Base-by-base conservation (phyloP, 768 basidiomycete genomes). In the Collybia sordida region DNA sequence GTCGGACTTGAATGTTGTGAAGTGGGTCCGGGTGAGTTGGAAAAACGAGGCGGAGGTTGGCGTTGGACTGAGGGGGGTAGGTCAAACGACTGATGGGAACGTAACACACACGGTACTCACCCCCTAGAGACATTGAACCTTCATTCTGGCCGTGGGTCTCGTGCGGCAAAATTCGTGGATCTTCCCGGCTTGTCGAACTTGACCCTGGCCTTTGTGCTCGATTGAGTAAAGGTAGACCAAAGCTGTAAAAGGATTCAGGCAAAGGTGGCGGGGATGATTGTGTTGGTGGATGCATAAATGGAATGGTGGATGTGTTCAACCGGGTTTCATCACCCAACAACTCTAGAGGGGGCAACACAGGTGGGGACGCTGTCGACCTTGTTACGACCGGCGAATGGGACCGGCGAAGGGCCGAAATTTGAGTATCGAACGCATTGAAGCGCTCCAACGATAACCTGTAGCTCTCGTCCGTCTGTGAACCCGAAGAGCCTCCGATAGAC, bases 371-470 rank as follows among this genome's bases (percentile, higher is more conserved):
- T 14, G 60, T 54, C 0, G 54, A 42, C 21, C 37, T 43, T n/a
- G 19, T 22, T 24, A 38, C 23, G 6, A 35, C 11, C 7, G 64
- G 61, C 12, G 67, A 61, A 42, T 67, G 66, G 28, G 72, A 74
- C 47, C 66, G 70, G 22, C 78, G 73, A 52, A 81, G 61, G 17
- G 71, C 71, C 52, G 76, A 72, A 39, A 81, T 81, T 43, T 82
- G 72, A 45, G 69, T 71, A 58, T 83, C 79, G 51, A 82, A 82
- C 23, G 72, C 70, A 63, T 72, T 76, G 55, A 81, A 81, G 25
- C 79, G 74, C 27, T 79, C 78, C 19, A 83, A 52, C 0, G 79
- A 74, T 14, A 70, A 56, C 18, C 76, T 71, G 31, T 76, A 70
- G 25, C 61, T 56, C 14, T 79, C 75, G 31, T 73, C 67, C 37